phyloP scores from a whole-genome alignment of 495 filamentous ascomycete species.

The Lasiosphaeria ovina region DNA sequence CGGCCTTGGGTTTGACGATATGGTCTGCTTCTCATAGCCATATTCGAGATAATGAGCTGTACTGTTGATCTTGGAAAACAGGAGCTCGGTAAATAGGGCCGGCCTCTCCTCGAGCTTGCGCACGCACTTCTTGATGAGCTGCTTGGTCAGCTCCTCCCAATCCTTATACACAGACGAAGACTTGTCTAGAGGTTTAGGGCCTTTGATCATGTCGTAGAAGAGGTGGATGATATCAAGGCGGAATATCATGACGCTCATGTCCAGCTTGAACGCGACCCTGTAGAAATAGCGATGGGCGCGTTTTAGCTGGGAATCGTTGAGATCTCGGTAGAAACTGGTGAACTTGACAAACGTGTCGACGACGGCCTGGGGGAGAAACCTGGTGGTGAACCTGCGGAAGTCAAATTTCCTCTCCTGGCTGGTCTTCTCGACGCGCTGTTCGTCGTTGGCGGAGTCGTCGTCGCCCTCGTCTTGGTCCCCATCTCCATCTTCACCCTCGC shows the following conservation, averaged over 20 bases:
- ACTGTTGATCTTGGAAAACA: constrained; percentile 88
- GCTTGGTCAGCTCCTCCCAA: constrained; percentile 86
- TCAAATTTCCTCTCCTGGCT: constrained; percentile 89
- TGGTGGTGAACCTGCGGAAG: constrained; percentile 76
- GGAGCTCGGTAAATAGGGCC: constrained; percentile 78
- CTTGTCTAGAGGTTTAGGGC: constrained; percentile 72
- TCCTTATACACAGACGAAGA: constrained; percentile 67
- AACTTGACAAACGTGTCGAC: constrained; percentile 87
- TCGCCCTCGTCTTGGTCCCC: constrained; percentile 48
- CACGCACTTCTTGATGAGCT: constrained; percentile 70
- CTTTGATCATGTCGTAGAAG: constrained; percentile 90
- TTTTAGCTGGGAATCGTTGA: constrained; percentile 81
- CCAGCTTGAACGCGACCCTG: constrained; percentile 89
- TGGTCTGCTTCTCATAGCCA: constrained; percentile 79
- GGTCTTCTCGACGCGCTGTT: constrained; percentile 63
- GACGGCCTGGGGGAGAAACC: constrained; percentile 79
- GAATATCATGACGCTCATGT: constrained; percentile 83
- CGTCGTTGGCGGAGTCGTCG: constrained; percentile 72
- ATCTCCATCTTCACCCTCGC: constrained; percentile 18
- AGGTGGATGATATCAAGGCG: constrained; percentile 86
- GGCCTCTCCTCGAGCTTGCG: constrained; percentile 82
- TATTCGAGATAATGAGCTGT: constrained; percentile 86
- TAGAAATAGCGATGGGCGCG: constrained; percentile 94
- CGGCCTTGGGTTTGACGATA: constrained; percentile 55
- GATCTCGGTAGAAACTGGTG: constrained; percentile 74